Conservation (phyloP, 2,329 filamentous ascomycete species). For the Tolypocladium amazonense region DNA sequence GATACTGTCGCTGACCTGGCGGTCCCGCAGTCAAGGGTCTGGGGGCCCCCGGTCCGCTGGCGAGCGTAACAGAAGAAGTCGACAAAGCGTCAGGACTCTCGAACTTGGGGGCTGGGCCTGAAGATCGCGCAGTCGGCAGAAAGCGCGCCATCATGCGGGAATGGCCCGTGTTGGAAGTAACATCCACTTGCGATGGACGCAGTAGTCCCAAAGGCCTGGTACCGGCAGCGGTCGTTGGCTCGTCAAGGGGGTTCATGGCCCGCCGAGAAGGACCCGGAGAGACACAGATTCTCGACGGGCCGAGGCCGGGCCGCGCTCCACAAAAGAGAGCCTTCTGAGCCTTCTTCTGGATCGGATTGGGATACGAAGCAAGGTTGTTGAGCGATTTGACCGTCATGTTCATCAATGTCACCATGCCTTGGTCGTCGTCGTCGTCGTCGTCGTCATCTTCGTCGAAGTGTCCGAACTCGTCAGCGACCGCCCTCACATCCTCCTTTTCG, state of each 20-base stretch:
- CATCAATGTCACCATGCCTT: conserved; percentile 19
- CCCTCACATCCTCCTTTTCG: conserved; percentile 9
- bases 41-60: conserved; percentile 30
- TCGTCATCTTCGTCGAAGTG: conserved; percentile 17
- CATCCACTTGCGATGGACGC: conserved; percentile 3
- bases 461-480: conserved; percentile 4
- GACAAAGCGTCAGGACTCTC: background rate
- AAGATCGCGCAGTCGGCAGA: conserved; percentile 1
- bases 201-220: background rate
- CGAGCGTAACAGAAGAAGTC: conserved; percentile 8
- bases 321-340: conserved; percentile 35
- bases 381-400: conserved; percentile 36
- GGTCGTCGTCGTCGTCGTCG: conserved; percentile 16
- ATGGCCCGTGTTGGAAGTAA: background rate
- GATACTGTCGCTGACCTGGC: conserved; percentile 40
- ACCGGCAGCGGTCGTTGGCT: background rate
- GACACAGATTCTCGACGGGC: background rate
- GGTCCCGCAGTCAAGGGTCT: conserved; percentile 43
- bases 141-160: background rate
- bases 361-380: conserved; percentile 43
- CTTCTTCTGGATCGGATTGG: conserved; percentile 41
- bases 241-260: background rate
- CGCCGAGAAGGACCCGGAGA: background rate
- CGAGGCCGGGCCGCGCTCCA: conserved; percentile 12
- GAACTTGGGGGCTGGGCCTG: background rate